Base-by-base conservation (phyloP, 805 yeast species). In the Candida taoyuanica region DNA sequence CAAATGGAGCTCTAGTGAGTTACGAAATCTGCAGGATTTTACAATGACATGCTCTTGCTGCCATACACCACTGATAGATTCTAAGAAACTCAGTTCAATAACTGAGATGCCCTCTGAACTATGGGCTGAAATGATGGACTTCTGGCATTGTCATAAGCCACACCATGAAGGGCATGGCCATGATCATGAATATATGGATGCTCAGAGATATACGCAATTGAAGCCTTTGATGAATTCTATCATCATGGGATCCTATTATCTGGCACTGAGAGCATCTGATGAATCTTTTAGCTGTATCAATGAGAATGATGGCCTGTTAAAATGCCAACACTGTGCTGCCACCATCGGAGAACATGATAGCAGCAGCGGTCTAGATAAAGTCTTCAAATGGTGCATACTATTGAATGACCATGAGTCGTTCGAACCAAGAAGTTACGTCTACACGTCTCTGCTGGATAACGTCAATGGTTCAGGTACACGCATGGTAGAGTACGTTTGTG, bases 71-170 rank as follows among this genome's bases (percentile, higher is more conserved):
- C 16, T 71, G 1, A 40, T 70, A 2, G 54, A 60, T 35, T 64
- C 73, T 0, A n/a, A 29, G 0, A 34, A 55, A 1, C 54, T 67
- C 14, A 17, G 31, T 4, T 59, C 54, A 12, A 61, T 77, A 31
- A 53, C 62, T 37, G 85, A 85, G 27, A 74, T 91, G 79, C 98
- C 98, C 0, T 83, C 95, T 1, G 97, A 88, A 53, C 67, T 76
- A 34, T 91, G 98, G 98, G 77, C 82, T 12, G 98, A 91, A 56
- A 65, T 93, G 73, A 83, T 91, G 95, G 98, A 91, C 41, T 84
- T 83, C 48, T 91, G 98, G 98, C 97, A 91, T 58, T 91, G 98
- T 56, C 97, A 91, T 55, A 83, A 82, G 51, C 94, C 94, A 0
- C 54, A 56, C 21, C 57, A 59, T 42, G 48, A 55, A 29, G 21